Conservation (phyloP, 2,329 filamentous ascomycete species). For the Cladosporium sp. region DNA sequence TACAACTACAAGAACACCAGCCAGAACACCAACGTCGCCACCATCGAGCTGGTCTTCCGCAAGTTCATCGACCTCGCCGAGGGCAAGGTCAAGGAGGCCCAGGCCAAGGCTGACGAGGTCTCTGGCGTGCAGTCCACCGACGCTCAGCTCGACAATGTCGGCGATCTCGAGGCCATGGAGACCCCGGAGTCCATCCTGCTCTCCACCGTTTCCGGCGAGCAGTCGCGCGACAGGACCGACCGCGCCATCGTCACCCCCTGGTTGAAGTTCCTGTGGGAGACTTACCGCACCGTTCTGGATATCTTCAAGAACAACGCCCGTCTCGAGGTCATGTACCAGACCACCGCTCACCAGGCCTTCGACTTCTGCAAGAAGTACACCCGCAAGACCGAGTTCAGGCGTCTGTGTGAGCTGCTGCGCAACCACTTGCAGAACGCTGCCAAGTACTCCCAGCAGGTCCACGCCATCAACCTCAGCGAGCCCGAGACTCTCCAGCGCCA, state of each 20-base stretch:
- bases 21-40: conserved; percentile 97
- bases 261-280: conserved; percentile 99
- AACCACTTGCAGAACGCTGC: conserved; percentile 99
- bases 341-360: conserved; percentile 95
- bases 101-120: conserved; percentile 92
- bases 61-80: conserved; percentile 97
- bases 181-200: conserved; percentile 97
- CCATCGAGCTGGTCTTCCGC: conserved; percentile 96
- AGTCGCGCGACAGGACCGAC: conserved; percentile 95
- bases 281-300: conserved; percentile 95
- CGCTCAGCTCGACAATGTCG: conserved; percentile 69
- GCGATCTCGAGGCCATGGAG: conserved; percentile 94
- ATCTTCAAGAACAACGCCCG: conserved; percentile 99
- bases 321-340: conserved; percentile 96
- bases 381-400: conserved; percentile 98
- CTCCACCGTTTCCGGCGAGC: conserved; percentile 95
- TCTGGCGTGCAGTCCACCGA: conserved; percentile 79
- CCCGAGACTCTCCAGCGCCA: conserved; percentile 96
- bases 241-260: conserved; percentile 97
- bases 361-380: conserved; percentile 98
- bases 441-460: conserved; percentile 99
- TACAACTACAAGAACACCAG: conserved; percentile 99
- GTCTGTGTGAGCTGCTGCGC: conserved; percentile 93
- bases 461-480: conserved; percentile 97
- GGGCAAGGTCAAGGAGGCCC: conserved; percentile 91